phyloP scores from a whole-genome alignment of 768 basidiomycete genomes.

The Crassisporium funariophilum region DNA sequence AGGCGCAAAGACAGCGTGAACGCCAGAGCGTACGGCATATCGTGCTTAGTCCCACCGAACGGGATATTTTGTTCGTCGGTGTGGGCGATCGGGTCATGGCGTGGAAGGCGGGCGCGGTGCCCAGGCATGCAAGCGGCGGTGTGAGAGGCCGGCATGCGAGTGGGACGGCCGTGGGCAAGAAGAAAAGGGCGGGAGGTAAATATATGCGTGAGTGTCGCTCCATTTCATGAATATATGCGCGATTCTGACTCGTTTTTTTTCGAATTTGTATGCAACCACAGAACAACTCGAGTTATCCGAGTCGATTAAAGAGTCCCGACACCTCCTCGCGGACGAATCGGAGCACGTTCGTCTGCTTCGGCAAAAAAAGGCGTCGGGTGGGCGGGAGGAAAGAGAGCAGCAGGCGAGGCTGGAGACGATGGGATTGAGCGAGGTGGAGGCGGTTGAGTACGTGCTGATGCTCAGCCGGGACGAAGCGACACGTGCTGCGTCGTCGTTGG shows the following conservation, averaged over 20 bases:
- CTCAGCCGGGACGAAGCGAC: conserved; percentile 79
- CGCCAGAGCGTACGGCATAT: conserved; percentile 60
- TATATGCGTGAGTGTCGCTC: conserved; percentile 45
- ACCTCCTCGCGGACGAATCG: conserved; percentile 52
- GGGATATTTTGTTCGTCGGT: conserved; percentile 56
- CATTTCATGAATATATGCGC: no score
- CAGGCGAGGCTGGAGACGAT: conserved; percentile 55
- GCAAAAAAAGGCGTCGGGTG: no score
- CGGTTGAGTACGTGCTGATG: conserved; percentile 81
- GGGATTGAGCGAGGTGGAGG: conserved; percentile 74
- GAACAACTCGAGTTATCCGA: conserved; percentile 66
- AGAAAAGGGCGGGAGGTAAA: conserved; percentile 38
- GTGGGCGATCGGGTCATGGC: conserved; percentile 65
- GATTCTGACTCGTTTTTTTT: conserved; percentile 2
- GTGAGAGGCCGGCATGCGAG: conserved; percentile 34
- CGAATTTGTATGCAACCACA: conserved; percentile 26
- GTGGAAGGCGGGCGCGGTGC: conserved; percentile 62
- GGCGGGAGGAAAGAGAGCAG: conserved; percentile 65
- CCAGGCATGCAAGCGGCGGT: conserved; percentile 30
- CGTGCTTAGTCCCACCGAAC: conserved; percentile 51
- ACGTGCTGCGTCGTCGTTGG: no score
- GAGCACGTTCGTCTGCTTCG: no score
- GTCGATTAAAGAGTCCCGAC: conserved; percentile 61
- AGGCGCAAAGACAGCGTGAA: no score
- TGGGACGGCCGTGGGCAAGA: conserved; percentile 30